A percentile compares a stretch with the other conserved stretches of the same genome.
Evolutionary conservation across 495 filamentous ascomycete genomes (phyloP).

Genomic region (Pyronema domesticum): DNA sequence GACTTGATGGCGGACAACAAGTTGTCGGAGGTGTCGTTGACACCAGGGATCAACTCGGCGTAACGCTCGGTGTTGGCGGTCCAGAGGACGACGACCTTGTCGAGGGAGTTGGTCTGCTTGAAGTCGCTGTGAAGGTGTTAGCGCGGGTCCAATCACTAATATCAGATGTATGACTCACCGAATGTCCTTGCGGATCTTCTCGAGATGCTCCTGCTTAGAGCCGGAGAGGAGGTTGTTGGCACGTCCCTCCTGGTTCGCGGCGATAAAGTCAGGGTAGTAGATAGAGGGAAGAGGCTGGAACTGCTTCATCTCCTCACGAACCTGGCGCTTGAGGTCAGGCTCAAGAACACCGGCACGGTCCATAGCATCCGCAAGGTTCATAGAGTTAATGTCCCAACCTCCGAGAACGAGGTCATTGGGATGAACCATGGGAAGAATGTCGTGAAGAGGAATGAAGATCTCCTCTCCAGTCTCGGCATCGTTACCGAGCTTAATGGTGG

Average conservation of each 20-base stretch:
- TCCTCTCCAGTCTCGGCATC: conserved; percentile 72
- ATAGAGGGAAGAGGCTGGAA: conserved; percentile 85
- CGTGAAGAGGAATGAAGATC: conserved; percentile 89
- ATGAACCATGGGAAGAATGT: conserved; percentile 91
- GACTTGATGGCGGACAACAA: conserved; percentile 68
- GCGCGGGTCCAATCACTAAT: conserved; percentile 11
- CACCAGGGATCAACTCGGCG: conserved; percentile 66
- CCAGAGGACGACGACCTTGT: conserved; percentile 97
- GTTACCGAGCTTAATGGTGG: conserved; percentile 87
- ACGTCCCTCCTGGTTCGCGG: conserved; percentile 92
- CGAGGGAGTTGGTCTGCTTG: conserved; percentile 66
- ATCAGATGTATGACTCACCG: conserved; percentile 37
- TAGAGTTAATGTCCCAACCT: conserved; percentile 88
- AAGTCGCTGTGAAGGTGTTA: conserved; percentile 47
- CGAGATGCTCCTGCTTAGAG: conserved; percentile 77
- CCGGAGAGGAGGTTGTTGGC: conserved; percentile 82
- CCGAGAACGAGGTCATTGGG: conserved; percentile 91
- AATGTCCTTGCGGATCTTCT: conserved; percentile 88
- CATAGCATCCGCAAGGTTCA: conserved; percentile 85
- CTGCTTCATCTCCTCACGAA: conserved; percentile 79
- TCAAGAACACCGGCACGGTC: conserved; percentile 89
- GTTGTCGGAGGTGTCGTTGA: conserved; percentile 95
- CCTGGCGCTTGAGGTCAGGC: conserved; percentile 69
- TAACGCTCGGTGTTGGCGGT: conserved; percentile 98
- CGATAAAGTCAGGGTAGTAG: conserved; percentile 99